Percentiles rank a stretch among this genome's conserved stretches.
phyloP scores from a whole-genome alignment of 1,139 yeast species.

The Pichia sorboxylosa region DNA sequence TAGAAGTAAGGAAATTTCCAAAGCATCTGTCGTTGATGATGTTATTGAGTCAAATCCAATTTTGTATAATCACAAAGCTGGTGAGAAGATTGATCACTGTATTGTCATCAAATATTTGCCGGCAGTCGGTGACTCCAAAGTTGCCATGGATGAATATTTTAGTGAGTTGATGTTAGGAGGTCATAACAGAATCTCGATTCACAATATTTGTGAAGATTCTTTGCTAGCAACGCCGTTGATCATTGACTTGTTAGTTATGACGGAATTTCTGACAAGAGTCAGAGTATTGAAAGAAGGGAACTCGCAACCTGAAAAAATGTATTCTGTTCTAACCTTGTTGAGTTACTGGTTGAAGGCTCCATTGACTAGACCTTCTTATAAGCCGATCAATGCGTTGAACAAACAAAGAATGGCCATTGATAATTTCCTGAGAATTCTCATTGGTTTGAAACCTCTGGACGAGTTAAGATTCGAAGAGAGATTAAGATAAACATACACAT shows the following conservation, averaged over 20 bases:
- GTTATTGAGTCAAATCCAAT: constrained; percentile 83
- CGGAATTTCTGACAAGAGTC: constrained; percentile 84
- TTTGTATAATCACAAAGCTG: constrained; percentile 70
- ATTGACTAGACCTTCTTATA: constrained; percentile 78
- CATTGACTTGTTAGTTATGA: constrained; percentile 79
- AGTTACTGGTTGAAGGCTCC: constrained; percentile 98
- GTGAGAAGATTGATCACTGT: constrained; percentile 80
- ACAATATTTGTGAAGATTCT: constrained; percentile 94
- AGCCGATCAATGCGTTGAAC: constrained; percentile 86
- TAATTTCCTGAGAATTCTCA: constrained; percentile 78
- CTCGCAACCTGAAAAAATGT: constrained; percentile 48
- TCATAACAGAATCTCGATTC: constrained; percentile 85
- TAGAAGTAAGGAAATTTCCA: constrained; percentile 90
- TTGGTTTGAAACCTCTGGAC: constrained; percentile 82
- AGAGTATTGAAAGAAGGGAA: constrained; percentile 49
- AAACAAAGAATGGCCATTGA: constrained; percentile 90
- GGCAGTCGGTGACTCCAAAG: constrained; percentile 94
- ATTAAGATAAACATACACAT: constrained; percentile 35
- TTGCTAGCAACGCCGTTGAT: constrained; percentile 89
- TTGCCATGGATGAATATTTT: constrained; percentile 97
- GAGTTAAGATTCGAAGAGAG: constrained; percentile 94
- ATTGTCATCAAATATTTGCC: constrained; percentile 89
- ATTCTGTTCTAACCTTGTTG: constrained; percentile 77
- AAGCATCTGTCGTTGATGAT: constrained; percentile 88
- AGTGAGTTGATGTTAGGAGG: constrained; percentile 97